A percentile compares a stretch with the other conserved stretches of the same genome.
These are phyloP conservation scores for Protomyces inouyei DNA, from an alignment of 1,139 yeast species.

Conservation along the genomic window DNA sequence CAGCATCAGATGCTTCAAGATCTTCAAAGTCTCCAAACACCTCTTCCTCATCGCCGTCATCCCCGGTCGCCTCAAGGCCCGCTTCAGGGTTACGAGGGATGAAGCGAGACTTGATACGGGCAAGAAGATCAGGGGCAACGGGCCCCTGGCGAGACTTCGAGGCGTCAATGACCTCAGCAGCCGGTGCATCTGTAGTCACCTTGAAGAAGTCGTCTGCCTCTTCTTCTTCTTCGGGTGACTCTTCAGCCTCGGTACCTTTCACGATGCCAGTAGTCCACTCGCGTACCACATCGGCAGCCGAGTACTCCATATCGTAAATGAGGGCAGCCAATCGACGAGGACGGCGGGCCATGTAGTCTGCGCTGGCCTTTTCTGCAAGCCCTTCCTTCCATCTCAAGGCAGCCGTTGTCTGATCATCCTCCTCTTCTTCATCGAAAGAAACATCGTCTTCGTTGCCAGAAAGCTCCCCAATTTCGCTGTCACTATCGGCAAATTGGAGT, in stretches of 20 bases:
- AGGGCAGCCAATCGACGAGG: conserved; percentile 78
- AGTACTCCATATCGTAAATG: conserved; percentile 55
- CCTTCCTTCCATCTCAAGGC: conserved; percentile 44
- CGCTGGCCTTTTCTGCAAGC: conserved; percentile 38
- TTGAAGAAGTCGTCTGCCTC: conserved; percentile 67
- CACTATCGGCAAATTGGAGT: conserved; percentile 44
- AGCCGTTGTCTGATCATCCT: conserved; percentile 38
- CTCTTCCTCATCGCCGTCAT: conserved; percentile 48
- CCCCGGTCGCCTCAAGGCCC: conserved; percentile 42
- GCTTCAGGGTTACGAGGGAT: conserved; percentile 40
- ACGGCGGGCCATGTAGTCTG: conserved; percentile 40
- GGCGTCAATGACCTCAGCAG: conserved; percentile 38
- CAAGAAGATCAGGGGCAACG: conserved; percentile 15
- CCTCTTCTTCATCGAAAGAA: conserved; percentile 6
- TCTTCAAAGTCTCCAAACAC: conserved; percentile 77
- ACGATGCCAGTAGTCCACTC: conserved; percentile 36
- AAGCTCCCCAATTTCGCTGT: conserved; percentile 44
- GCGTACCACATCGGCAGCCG: conserved; percentile 41
- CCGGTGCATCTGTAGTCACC: conserved; percentile 43
- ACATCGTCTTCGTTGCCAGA: conserved; percentile 36
- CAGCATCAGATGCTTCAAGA: conserved; percentile 49
- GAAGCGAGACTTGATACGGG: conserved; percentile 30
- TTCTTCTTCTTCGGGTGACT: conserved; percentile 50
- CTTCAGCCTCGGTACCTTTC: conserved; percentile 44
- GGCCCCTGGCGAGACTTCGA: conserved; percentile 26